Base-by-base conservation (phyloP, 2,329 filamentous ascomycete genomes). In the Chaetomium globosum region DNA sequence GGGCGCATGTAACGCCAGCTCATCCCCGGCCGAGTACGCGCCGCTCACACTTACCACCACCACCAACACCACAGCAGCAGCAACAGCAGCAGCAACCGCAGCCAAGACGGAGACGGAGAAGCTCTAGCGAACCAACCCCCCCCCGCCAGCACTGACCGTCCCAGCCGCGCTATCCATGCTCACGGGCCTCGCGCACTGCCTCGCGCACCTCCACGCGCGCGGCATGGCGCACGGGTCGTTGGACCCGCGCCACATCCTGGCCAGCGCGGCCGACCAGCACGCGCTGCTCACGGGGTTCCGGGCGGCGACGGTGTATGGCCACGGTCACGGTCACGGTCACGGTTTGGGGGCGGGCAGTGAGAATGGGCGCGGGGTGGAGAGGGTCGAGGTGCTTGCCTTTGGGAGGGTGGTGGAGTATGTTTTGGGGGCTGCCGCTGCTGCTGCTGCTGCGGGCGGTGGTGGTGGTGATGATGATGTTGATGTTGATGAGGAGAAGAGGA, bases 281-380 rank as follows among this genome's bases (percentile, higher is more conserved):
- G 80, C 81, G 4, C 69, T 83, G 13, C 73, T 83, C 3, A 80
- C 79, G 28, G 80, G 81, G 59, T 81, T 83, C 62, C 80, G 80
- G 12, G 81, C 80, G 1, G 80, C 80, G 1, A 82, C 80, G 0
- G 74, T 82, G 16, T 82, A 83, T 65, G 72, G 30, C 1, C 9
- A 21, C 16, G 28, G 39, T 19, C 4, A 12, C 10, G 39, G 8
- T 8, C 6, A 39, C 39, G 6, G 52, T 19, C 52, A 21, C 8
- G 48, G 51, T 26, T 2, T 23, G n/a, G 28, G 28, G 39, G 64
- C n/a, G 66, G 68, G n/a, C n/a, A n/a, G n/a, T n/a, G n/a, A n/a
- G 66, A 65, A 71, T 2, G 66, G 61, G 26, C 63, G 36, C 12
- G 62, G 65, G 30, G 57, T 82, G 10, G 80, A 83, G 70, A 77